Conservation (phyloP, 106 monocot genomes). For the Vanilla planifolia region DNA sequence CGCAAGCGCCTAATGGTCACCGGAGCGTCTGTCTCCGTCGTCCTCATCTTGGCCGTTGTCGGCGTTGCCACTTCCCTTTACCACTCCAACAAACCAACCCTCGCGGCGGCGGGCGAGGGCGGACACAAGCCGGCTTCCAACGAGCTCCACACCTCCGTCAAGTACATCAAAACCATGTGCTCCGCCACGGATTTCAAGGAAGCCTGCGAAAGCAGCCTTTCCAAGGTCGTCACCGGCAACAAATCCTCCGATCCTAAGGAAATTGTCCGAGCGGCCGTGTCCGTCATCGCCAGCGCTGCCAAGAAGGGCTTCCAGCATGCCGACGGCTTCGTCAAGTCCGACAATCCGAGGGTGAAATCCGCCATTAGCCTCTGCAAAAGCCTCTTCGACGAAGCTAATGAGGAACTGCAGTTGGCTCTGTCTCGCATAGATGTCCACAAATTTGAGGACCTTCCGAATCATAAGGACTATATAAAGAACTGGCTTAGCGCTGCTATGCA, state of each 20-base stretch:
- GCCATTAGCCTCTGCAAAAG: slow-evolving; percentile 58
- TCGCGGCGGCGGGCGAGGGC: too few species aligned
- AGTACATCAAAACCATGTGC: slow-evolving; percentile 22
- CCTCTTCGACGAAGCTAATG: slow-evolving; percentile 27
- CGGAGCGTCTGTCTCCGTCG: slow-evolving; percentile 20
- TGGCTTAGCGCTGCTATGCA: slow-evolving; percentile 82
- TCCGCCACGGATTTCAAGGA: slow-evolving; percentile 25
- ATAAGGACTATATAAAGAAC: slow-evolving; percentile 30
- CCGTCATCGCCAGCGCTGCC: slow-evolving; percentile 35
- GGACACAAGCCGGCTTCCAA: background rate
- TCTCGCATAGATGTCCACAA: slow-evolving; percentile 15
- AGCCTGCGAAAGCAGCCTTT: slow-evolving; percentile 26
- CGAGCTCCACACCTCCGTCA: slow-evolving; percentile 8
- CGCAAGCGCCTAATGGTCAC: slow-evolving; percentile 37
- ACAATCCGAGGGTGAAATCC: slow-evolving; percentile 40
- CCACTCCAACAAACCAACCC: slow-evolving; percentile 3
- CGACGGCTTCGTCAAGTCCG: slow-evolving; percentile 14
- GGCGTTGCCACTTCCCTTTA: slow-evolving; percentile 18
- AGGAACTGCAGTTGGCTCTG: slow-evolving; percentile 42
- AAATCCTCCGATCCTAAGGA: slow-evolving; percentile 36
- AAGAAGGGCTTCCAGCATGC: slow-evolving; percentile 29
- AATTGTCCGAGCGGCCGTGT: slow-evolving; percentile 42
- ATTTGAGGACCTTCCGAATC: slow-evolving; percentile 30
- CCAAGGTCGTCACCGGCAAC: slow-evolving; percentile 9
- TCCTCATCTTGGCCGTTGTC: slow-evolving; percentile 30